These are phyloP conservation scores for Mortierella sp. DNA, from an alignment of 371 early-diverging fungal species.

Conservation along the genomic window DNA sequence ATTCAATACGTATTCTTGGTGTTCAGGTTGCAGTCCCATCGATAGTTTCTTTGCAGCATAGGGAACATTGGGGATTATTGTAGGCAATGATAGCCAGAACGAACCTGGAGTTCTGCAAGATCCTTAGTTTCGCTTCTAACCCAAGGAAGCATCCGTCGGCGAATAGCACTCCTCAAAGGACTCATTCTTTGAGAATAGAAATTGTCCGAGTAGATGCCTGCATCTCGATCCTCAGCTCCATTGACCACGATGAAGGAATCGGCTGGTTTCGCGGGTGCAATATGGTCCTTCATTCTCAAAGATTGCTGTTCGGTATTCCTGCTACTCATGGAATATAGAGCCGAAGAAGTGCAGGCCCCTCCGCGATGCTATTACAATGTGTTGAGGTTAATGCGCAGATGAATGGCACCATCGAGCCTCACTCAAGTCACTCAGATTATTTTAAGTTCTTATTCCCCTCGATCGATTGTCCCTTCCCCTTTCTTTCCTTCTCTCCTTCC, in stretches of 20 bases:
- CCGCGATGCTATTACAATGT: too few species aligned
- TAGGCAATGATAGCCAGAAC: background rate
- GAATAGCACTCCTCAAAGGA: constrained; percentile 26
- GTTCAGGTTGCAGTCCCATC: too few species aligned
- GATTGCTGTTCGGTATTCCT: too few species aligned
- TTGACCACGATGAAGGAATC: constrained; percentile 45
- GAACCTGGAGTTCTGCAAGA: constrained; percentile 38
- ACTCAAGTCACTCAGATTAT: too few species aligned
- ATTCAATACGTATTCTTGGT: too few species aligned
- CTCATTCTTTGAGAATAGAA: constrained; percentile 42
- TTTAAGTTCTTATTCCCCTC: too few species aligned
- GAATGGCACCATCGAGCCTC: too few species aligned
- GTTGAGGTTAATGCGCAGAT: background rate
- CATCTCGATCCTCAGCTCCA: constrained; percentile 45
- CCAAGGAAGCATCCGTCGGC: constrained; percentile 39
- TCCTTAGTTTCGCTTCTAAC: constrained; percentile 35
- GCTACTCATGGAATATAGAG: too few species aligned
- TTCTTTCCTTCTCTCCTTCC: background rate
- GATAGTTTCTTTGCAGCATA: too few species aligned
- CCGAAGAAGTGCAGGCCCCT: too few species aligned
- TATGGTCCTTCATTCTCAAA: background rate
- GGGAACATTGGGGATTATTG: background rate
- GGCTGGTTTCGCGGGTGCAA: background rate
- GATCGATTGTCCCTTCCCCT: background rate
- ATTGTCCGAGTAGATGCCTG: constrained; percentile 50